phyloP scores from a whole-genome alignment of 371 early-diverging fungal genomes.

The Apophysomyces sp. region DNA sequence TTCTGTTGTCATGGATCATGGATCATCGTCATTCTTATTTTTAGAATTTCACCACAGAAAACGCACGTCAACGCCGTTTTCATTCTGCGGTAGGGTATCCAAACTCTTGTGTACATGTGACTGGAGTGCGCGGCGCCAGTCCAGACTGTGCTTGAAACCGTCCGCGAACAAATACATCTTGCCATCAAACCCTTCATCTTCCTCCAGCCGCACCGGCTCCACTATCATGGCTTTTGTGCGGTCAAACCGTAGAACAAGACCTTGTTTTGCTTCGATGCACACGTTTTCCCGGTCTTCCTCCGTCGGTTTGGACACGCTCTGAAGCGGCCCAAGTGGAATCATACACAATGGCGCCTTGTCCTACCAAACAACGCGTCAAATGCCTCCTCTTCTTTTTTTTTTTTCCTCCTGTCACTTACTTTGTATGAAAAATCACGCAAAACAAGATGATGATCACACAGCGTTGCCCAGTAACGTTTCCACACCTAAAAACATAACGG shows the following conservation, averaged over 20 bases:
- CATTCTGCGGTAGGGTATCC: background rate
- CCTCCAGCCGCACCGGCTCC: background rate
- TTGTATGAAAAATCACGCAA: conserved; percentile 22
- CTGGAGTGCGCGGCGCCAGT: conserved; percentile 15
- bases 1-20: too few relatives aligned
- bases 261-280: conserved; percentile 14
- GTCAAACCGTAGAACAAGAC: conserved; percentile 15
- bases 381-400: background rate
- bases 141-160: background rate
- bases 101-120: background rate
- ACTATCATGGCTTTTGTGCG: background rate
- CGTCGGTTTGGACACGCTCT: conserved; percentile 13
- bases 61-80: background rate
- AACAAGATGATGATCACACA: conserved; percentile 11
- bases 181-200: conserved; percentile 8
- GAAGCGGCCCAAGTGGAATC: conserved; percentile 10
- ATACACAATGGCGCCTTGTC: conserved; percentile 1
- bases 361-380: background rate
- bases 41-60: background rate
- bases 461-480: conserved; percentile 23
- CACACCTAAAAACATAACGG: conserved; percentile 14
- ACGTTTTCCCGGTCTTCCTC: conserved; percentile 16
- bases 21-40: too few relatives aligned
- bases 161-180: conserved; percentile 22
- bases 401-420: background rate